Base-by-base conservation (phyloP, 345 rosid genomes). In the Euphorbia pulcherrima region DNA sequence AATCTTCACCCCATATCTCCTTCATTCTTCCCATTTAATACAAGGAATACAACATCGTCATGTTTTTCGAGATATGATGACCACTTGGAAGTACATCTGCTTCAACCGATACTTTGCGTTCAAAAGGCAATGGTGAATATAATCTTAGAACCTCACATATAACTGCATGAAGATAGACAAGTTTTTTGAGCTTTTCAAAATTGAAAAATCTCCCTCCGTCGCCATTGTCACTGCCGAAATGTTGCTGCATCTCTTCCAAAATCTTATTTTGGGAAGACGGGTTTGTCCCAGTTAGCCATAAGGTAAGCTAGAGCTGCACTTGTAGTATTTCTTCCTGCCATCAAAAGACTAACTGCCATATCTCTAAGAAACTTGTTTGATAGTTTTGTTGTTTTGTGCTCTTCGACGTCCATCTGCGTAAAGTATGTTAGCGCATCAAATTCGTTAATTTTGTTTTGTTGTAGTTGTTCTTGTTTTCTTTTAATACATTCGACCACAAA, bases 11-110 rank as follows among this genome's bases (percentile, higher is more conserved):
- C 97, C 92, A 90, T 28, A 88, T 64, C 4, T 33, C 74, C 73
- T 82, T 79, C 92, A 88, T 86, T 72, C 94, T 85, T 44, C 92
- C 97, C 90, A 88, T 86, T 9, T 89, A 87, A 40, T 90, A 85
- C 0, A 87, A 83, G 24, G 82, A 81, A 30, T 86, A 86, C n/a
- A 90, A 76, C 4, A 88, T 86, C 48, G 85, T 82, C 60, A 81
- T 87, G 20, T 90, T 87, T 26, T 58, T 81, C 14, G 50, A 16
- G 0, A 90, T 85, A 1, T 8, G 64, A 37, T 92, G 87, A 16
- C 97, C 97, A 35, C 85, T 86, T 0, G 94, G 94, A 26, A 90
- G 55, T 51, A 80, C 67, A 69, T 90, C 89, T 63, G 74, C 71
- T 62, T 61, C 65, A 3, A 69, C 61, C 18, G 92, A 86, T 35